Percentiles rank a stretch among this genome's conserved stretches.
phyloP scores from a whole-genome alignment of 495 filamentous ascomycete species.

The Talaromyces ruber region DNA sequence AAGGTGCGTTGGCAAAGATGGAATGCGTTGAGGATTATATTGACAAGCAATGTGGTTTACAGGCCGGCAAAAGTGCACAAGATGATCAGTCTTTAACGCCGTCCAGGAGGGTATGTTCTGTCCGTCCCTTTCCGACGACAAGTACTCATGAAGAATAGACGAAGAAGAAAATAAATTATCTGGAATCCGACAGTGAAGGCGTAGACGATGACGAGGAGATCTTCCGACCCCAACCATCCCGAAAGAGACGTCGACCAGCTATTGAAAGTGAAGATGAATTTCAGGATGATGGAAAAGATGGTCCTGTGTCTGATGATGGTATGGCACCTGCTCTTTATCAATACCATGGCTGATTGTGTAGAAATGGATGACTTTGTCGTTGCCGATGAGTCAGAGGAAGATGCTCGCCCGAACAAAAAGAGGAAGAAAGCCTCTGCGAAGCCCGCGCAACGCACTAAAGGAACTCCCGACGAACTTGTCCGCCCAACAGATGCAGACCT shows the following conservation, averaged over 20 bases:
- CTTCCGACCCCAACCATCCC: conserved; percentile 29
- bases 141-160: conserved; percentile 21
- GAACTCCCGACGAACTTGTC: conserved; percentile 39
- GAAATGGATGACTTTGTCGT: conserved; percentile 84
- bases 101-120: conserved; percentile 33
- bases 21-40: conserved; percentile 1
- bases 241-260: conserved; percentile 44
- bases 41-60: not conserved
- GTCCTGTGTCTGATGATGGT: conserved; percentile 51
- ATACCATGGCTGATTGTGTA: conserved; percentile 20
- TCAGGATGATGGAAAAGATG: conserved; percentile 42
- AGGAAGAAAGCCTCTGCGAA: conserved; percentile 55
- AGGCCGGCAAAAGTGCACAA: conserved; percentile 2
- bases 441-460: conserved; percentile 39
- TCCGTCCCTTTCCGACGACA: not conserved
- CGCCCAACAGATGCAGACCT: conserved; percentile 41
- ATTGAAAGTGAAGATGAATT: conserved; percentile 64
- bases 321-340: conserved; percentile 24
- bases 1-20: conserved; percentile 13
- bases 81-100: conserved; percentile 26
- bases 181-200: conserved; percentile 42
- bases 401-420: conserved; percentile 57
- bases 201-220: conserved; percentile 48
- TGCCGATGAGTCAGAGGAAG: conserved; percentile 72
- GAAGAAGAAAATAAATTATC: conserved; percentile 38